Conservation (phyloP, 1,284 basidiomycete species). For the Boletus semigastroideus region DNA sequence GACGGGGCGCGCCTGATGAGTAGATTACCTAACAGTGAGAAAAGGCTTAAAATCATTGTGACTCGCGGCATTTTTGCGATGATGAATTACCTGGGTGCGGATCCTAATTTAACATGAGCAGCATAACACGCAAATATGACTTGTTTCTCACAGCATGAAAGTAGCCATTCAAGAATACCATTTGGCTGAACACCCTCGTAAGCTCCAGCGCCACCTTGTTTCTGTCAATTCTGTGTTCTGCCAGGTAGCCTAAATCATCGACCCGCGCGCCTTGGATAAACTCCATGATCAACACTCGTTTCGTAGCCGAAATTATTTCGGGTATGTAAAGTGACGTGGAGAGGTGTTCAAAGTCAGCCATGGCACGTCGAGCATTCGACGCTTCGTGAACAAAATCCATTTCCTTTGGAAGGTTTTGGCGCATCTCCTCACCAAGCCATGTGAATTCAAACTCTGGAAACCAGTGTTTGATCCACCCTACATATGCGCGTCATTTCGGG, state of each 20-base stretch:
- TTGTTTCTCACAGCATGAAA: constrained; percentile 70
- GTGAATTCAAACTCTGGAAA: constrained; percentile 92
- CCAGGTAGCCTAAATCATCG: constrained; percentile 87
- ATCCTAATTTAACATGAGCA: constrained; percentile 46
- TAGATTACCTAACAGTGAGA: constrained; percentile 69
- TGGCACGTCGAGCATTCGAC: constrained; percentile 74
- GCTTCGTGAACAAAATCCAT: constrained; percentile 96
- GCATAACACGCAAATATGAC: neutral
- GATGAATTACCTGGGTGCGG: constrained; percentile 65
- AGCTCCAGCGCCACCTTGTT: constrained; percentile 92
- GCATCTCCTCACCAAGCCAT: constrained; percentile 94
- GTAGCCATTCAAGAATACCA: constrained; percentile 97
- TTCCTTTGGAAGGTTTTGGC: constrained; percentile 89
- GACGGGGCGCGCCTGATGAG: constrained; percentile 77
- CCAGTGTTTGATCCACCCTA: constrained; percentile 86
- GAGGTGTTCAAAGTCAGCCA: constrained; percentile 70
- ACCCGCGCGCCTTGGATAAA: constrained; percentile 87
- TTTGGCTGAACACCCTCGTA: constrained; percentile 87
- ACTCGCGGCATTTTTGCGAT: neutral
- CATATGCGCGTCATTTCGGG: neutral
- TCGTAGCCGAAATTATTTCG: constrained; percentile 79
- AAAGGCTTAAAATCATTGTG: neutral
- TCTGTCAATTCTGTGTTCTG: constrained; percentile 84
- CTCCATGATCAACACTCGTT: constrained; percentile 93
- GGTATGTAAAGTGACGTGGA: constrained; percentile 91